Conservation (phyloP, 139 green algal species). For the Dunaliella sp. region DNA sequence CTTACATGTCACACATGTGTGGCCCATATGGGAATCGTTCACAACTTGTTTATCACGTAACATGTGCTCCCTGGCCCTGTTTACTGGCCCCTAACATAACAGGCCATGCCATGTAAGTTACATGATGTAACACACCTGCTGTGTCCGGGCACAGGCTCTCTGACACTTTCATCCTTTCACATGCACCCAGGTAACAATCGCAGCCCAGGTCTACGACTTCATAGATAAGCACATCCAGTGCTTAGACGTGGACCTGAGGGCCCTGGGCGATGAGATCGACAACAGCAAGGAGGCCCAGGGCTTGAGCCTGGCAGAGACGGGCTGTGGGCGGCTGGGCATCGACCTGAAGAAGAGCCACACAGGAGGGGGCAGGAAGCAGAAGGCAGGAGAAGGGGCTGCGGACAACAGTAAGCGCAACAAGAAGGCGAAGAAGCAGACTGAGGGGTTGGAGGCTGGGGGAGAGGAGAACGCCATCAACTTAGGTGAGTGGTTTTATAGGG, state of each 20-base stretch:
- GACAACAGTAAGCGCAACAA: slow-evolving; percentile 10
- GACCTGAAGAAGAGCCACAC: neutral
- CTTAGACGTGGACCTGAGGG: slow-evolving; percentile 59
- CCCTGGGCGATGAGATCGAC: slow-evolving; percentile 50
- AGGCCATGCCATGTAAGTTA: too few species aligned
- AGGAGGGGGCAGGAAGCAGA: neutral
- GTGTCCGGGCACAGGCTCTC: too few species aligned
- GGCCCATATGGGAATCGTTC: too few species aligned
- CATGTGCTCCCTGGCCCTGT: too few species aligned
- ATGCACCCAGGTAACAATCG: slow-evolving; percentile 61
- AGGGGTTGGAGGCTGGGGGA: neutral
- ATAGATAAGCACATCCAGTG: slow-evolving; percentile 76
- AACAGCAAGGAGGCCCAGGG: slow-evolving; percentile 40
- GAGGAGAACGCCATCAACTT: neutral
- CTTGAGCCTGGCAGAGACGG: neutral
- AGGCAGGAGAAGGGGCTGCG: neutral
- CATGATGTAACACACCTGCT: too few species aligned
- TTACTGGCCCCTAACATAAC: too few species aligned
- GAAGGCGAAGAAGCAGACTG: neutral
- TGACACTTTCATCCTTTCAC: too few species aligned
- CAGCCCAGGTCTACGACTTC: slow-evolving; percentile 78
- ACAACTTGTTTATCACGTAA: too few species aligned
- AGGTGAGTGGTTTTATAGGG: too few species aligned
- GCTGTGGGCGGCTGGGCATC: slow-evolving; percentile 19
- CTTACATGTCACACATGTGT: too few species aligned